Evolutionary conservation across 2,329 filamentous ascomycete species (phyloP).

Genomic region (Phaeosphaeriaceae sp.): DNA sequence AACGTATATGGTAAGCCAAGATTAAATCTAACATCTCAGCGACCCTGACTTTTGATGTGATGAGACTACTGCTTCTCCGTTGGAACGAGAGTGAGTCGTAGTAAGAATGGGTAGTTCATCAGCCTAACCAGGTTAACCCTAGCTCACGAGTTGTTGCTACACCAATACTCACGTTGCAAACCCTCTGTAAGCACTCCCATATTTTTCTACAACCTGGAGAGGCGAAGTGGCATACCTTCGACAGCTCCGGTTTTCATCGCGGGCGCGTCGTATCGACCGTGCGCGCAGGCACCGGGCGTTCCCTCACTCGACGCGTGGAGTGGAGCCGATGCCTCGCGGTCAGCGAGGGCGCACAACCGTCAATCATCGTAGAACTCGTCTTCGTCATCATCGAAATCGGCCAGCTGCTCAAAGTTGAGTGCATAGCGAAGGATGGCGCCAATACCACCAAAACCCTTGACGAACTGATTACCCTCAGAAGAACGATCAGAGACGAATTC

Average conservation of each 20-base stretch:
- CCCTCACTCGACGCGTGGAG: conserved; percentile 59
- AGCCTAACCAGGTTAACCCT: conserved; percentile 26
- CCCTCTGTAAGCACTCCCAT: conserved; percentile 43
- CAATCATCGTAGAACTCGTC: conserved; percentile 92
- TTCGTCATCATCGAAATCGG: conserved; percentile 81
- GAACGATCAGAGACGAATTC: conserved; percentile 98
- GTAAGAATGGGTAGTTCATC: conserved; percentile 47
- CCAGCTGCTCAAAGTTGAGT: conserved; percentile 99
- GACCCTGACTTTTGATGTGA: conserved; percentile 15
- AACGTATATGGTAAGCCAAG: conserved; percentile 18
- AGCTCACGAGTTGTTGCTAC: background rate
- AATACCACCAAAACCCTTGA: conserved; percentile 99
- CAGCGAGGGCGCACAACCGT: conserved; percentile 86
- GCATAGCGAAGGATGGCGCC: conserved; percentile 98
- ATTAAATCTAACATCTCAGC: conserved; percentile 17
- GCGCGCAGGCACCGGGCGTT: conserved; percentile 57
- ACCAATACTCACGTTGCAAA: conserved; percentile 40
- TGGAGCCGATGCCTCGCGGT: conserved; percentile 83
- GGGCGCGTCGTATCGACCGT: conserved; percentile 43
- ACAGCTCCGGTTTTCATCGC: conserved; percentile 36
- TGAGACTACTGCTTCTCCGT: conserved; percentile 41
- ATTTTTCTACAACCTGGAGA: conserved; percentile 49
- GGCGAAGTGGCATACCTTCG: conserved; percentile 43
- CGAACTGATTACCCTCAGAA: conserved; percentile 98
- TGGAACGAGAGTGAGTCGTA: conserved; percentile 44